Evolutionary conservation across 805 yeast genomes (phyloP), one percentile per base, ranked within the genome.

Genomic region (Torulaspora delbrueckii): DNA sequence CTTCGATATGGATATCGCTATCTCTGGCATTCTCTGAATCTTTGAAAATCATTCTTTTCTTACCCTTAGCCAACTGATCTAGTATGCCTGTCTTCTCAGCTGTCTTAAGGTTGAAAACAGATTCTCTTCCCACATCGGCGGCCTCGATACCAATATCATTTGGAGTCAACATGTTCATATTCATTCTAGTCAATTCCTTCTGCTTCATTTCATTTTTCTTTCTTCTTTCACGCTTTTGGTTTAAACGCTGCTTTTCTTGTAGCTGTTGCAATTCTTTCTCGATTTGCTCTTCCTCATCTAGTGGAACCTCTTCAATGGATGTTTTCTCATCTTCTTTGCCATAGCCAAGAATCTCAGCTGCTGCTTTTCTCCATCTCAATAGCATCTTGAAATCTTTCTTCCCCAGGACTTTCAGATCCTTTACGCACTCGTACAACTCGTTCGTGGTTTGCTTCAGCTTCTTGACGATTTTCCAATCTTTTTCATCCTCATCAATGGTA

Each of bases 101-200:
- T n/a, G 77, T 69, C 59, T 81, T 84, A 63, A 93, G 74, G 60
- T 83, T 87, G 71, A 93, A 93, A 47, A 88, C 71, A 1, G 90
- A 77, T 48, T 85, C 90, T 45, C 84, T 74, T 30, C 93, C 96
- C 48, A 79, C 73, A 43, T 77, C 77, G 13, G 87, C 91, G 13
- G 96, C 96, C 63, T 93, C 99, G 44, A 87, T 74, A 76, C 98
- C 97, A 52, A 93, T 81, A 60, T 89, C 95, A 71, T 77, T 79
- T 60, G 95, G 96, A 5, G 96, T 86, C 47, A 86, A 72, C 96
- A 93, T 90, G 66, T 86, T 87, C 91, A 93, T 83, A 70, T 93
- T 97, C 86, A 88, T 83, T 71, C 98, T 79, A 40, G 77, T 74
- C 39, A 91, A 78, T 62, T 91, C 97, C 66, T 85, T 86, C 64